Conservation (phyloP, 192 early-diverging fungal species). For the Geranomyces michiganensis region DNA sequence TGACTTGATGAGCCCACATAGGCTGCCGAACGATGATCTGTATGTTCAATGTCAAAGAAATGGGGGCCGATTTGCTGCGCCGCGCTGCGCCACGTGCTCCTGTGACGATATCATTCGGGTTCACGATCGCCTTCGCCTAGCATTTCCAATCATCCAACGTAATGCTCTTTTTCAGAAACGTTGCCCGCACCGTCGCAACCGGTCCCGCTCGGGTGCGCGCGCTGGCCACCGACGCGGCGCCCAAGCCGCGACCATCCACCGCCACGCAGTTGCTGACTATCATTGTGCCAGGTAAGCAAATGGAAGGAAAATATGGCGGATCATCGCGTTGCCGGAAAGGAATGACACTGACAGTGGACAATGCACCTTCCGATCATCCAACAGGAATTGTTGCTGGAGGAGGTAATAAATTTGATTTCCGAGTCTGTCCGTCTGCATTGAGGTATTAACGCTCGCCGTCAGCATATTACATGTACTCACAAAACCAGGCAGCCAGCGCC, state of each 20-base stretch:
- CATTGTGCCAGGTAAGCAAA: background rate
- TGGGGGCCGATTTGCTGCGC: too few species aligned
- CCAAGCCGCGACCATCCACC: background rate
- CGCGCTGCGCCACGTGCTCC: too few species aligned
- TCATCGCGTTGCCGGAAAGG: background rate
- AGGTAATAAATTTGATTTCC: background rate
- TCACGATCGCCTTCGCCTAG: too few species aligned
- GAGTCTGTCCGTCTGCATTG: too few species aligned
- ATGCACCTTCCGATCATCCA: background rate
- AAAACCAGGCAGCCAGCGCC: conserved; percentile 13
- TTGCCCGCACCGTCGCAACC: background rate
- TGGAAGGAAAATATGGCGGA: background rate
- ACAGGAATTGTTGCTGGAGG: conserved; percentile 22
- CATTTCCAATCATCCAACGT: too few species aligned
- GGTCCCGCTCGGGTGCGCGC: background rate
- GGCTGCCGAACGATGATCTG: too few species aligned
- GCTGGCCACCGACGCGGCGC: background rate
- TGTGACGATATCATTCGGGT: too few species aligned
- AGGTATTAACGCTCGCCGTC: background rate
- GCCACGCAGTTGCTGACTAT: background rate
- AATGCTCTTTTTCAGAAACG: background rate
- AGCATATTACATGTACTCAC: conserved; percentile 23
- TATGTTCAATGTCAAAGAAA: too few species aligned
- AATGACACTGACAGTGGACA: background rate
- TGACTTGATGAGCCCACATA: too few species aligned